Evolutionary conservation across 2,329 filamentous ascomycete genomes (phyloP).

Genomic region (Capronia coronata): DNA sequence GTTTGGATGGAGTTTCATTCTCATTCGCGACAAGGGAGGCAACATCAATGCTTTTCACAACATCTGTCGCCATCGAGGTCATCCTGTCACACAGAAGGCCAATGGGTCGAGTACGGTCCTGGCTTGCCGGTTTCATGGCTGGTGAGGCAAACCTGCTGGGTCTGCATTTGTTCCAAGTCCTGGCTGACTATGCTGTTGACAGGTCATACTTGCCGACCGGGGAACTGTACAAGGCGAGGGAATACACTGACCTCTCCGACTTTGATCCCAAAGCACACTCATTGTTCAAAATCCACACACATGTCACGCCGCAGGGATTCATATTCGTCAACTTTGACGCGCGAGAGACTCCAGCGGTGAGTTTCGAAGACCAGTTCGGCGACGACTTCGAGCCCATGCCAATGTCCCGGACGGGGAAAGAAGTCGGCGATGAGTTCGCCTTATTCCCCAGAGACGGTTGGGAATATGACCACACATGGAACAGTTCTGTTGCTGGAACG

Average conservation of each 20-base stretch:
- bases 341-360: conserved; percentile 40
- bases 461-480: conserved; percentile 52
- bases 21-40: conserved; percentile 46
- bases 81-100: conserved; percentile 41
- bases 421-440: conserved; percentile 34
- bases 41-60: conserved; percentile 58
- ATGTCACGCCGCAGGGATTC: conserved; percentile 35
- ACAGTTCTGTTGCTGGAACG: conserved; percentile 43
- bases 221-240: conserved; percentile 54
- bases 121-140: conserved; percentile 57
- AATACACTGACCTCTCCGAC: conserved; percentile 51
- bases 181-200: conserved; percentile 28
- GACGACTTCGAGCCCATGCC: conserved; percentile 40
- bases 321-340: conserved; percentile 55
- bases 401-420: conserved; percentile 12
- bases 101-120: conserved; percentile 39
- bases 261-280: conserved; percentile 55
- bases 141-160: background rate
- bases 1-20: conserved; percentile 51
- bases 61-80: conserved; percentile 57
- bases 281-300: conserved; percentile 38
- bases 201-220: conserved; percentile 54
- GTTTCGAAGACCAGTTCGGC: conserved; percentile 50
- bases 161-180: background rate
- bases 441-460: conserved; percentile 49